Evolutionary conservation across 2,329 filamentous ascomycete genomes (phyloP).

Genomic region (Biscogniauxia sp.): DNA sequence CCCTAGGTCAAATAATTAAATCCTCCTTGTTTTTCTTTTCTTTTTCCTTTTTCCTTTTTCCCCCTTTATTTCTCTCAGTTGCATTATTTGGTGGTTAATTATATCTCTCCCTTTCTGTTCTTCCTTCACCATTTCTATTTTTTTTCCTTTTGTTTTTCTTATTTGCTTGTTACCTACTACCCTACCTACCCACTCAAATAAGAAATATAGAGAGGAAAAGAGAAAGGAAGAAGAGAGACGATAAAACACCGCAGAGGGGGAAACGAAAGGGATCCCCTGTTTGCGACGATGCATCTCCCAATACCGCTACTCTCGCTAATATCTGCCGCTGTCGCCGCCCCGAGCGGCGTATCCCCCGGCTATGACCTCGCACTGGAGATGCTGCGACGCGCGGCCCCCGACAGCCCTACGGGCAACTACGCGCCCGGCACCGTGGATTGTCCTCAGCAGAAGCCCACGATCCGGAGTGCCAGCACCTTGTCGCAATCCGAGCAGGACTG

Average conservation of each 20-base stretch:
- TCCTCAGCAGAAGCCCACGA: slow-evolving; percentile 64
- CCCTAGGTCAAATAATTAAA: too few species aligned
- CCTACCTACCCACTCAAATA: too few species aligned
- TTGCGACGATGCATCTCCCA: slow-evolving; percentile 24
- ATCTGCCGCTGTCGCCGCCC: slow-evolving; percentile 25
- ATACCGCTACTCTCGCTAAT: slow-evolving; percentile 25
- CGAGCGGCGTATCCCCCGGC: slow-evolving; percentile 10
- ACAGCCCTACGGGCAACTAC: slow-evolving; percentile 58
- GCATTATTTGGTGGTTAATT: too few species aligned
- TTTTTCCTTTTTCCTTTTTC: too few species aligned
- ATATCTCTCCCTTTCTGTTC: too few species aligned
- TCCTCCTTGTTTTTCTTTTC: too few species aligned
- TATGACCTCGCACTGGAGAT: slow-evolving; percentile 13
- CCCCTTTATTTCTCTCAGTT: too few species aligned
- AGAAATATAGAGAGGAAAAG: too few species aligned
- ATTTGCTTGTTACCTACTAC: too few species aligned
- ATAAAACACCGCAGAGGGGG: neutral
- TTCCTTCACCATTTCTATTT: too few species aligned
- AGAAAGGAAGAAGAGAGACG: too few species aligned
- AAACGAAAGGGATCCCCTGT: neutral
- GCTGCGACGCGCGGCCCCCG: slow-evolving; percentile 38
- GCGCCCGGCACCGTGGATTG: slow-evolving; percentile 67
- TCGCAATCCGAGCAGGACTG: slow-evolving; percentile 71
- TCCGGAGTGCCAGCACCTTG: slow-evolving; percentile 62
- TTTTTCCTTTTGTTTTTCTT: too few species aligned